Base-by-base conservation (phyloP, 352 stramenopile genomes). In the Aphanomyces invadans region DNA sequence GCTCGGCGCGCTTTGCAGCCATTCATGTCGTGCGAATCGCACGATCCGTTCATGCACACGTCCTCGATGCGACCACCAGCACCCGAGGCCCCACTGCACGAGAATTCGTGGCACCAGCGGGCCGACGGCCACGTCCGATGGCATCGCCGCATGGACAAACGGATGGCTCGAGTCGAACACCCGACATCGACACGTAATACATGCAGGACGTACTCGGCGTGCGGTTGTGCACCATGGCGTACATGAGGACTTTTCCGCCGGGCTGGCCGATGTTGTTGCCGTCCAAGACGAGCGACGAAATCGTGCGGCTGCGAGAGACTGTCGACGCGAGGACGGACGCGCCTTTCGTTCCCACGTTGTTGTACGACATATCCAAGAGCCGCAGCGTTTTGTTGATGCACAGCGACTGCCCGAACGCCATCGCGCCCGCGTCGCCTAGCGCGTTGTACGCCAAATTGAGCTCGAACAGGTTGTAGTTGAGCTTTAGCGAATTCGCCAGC, bases 251-350 rank as follows among this genome's bases (percentile, higher is more conserved):
- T 64, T 89, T 81, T 0, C 80, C 84, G 2, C 84, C 84, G 71
- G 90, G 81, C 31, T 80, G 72, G n/a, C 80, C 80, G 36, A 91
- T 80, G 38, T 76, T 88, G 49, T 93, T 93, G 23, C 84, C 84
- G 62, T 90, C 86, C 23, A 93, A 64, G 36, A 82, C 70, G 17
- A 93, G 73, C 19, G 81, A 84, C 1, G 65, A 63, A 28, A 87
- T 90, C 1, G 72, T 71, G 9, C 79, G 78, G 19, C 38, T 57
- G 49, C 49, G 49, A 7, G 29, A 7, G 2, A 92, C 69, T 2
- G 80, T 80, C 15, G 81, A 83, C n/a, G 82, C 84, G 7, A 93
- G 68, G 33, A 90, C 81, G 65, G 85, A 75, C 11, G 84, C 82
- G 1, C 82, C 84, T 56, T 88, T 87, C 48, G 78, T 82, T 3